phyloP scores from a whole-genome alignment of 768 basidiomycete genomes.

The Mycena rebaudengoi region DNA sequence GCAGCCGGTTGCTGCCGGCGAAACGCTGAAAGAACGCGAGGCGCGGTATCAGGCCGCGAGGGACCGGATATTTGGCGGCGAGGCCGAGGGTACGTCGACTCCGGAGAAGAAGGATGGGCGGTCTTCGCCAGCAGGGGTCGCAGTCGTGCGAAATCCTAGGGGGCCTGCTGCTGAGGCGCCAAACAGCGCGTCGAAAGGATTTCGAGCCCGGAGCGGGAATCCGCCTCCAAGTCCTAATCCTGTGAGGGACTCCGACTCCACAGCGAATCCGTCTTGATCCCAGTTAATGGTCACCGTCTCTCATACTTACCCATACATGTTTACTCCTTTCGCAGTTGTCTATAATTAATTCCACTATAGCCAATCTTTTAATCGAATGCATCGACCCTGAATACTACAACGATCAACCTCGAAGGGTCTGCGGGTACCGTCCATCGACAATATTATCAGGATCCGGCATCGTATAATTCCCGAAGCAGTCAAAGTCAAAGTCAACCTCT shows the following conservation, averaged over 20 bases:
- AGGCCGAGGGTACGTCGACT: not conserved
- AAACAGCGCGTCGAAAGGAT: not conserved
- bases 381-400: no score
- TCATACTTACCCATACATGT: no score
- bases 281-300: no score
- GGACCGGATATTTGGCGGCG: conserved; percentile 71
- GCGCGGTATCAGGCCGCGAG: conserved; percentile 78
- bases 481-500: conserved; percentile 3
- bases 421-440: not conserved
- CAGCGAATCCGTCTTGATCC: no score
- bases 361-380: no score
- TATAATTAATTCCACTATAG: no score
- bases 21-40: conserved; percentile 70
- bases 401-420: no score
- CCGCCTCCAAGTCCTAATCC: conserved; percentile 13
- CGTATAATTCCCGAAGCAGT: conserved; percentile 6
- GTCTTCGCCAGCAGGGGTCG: conserved; percentile 9
- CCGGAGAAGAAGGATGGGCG: not conserved
- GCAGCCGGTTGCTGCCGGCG: conserved; percentile 31
- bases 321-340: no score
- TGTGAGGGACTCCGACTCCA: not conserved
- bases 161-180: conserved; percentile 31
- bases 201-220: conserved; percentile 1
- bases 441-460: not conserved
- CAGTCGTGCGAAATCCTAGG: conserved; percentile 40